These are phyloP conservation scores for Backusella mclennaniae DNA, from an alignment of 192 early-diverging fungal genomes.

Conservation along the genomic window DNA sequence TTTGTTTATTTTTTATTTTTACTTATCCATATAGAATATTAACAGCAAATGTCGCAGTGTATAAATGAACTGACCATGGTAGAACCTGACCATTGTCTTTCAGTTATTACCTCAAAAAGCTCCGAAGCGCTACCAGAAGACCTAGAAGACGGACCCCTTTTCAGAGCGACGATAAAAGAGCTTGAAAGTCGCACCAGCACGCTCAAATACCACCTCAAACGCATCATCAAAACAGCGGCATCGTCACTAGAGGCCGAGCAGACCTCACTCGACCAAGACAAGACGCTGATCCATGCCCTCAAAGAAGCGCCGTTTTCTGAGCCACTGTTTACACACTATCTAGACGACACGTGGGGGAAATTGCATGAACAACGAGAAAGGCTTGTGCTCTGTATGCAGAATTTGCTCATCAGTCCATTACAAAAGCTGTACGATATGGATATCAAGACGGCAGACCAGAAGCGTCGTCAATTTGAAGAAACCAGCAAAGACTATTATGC, in stretches of 20 bases:
- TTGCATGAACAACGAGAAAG: slow-evolving; percentile 15
- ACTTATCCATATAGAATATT: too few relatives aligned
- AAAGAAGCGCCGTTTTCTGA: slow-evolving; percentile 39
- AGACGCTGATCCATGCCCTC: slow-evolving; percentile 44
- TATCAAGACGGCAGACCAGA: slow-evolving; percentile 58
- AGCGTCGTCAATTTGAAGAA: slow-evolving; percentile 51
- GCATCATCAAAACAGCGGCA: slow-evolving; percentile 50
- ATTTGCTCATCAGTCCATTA: slow-evolving; percentile 53
- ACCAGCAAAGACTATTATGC: slow-evolving; percentile 32
- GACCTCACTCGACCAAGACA: slow-evolving; percentile 42
- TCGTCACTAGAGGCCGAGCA: slow-evolving; percentile 44
- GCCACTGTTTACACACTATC: slow-evolving; percentile 24
- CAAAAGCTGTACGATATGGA: slow-evolving; percentile 53
- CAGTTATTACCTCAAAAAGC: neutral
- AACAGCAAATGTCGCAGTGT: neutral
- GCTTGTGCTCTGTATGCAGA: slow-evolving; percentile 20
- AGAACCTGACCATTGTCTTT: neutral
- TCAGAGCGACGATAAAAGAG: slow-evolving; percentile 54
- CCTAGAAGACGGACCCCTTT: slow-evolving; percentile 62
- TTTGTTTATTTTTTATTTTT: neutral
- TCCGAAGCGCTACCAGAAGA: neutral
- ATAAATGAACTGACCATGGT: neutral
- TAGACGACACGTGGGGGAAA: slow-evolving; percentile 16
- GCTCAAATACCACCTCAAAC: slow-evolving; percentile 54
- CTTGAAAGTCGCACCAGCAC: slow-evolving; percentile 56